phyloP scores from a whole-genome alignment of 495 filamentous ascomycete genomes.

The Talaromyces ruber region DNA sequence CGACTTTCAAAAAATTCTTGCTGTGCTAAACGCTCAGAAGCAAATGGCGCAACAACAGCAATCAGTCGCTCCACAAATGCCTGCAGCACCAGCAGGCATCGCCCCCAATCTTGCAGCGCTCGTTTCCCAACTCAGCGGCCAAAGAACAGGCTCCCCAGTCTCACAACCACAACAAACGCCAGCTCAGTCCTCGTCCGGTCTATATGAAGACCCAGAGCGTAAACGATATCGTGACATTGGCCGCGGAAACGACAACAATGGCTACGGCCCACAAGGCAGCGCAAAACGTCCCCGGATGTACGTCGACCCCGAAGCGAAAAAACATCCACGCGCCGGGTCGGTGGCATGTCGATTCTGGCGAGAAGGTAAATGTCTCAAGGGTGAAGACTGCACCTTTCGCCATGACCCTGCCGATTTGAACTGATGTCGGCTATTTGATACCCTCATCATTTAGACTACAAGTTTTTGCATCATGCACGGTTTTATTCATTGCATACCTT shows the following conservation, averaged over 20 bases:
- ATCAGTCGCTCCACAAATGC: conserved; percentile 17
- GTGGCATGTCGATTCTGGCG: conserved; percentile 69
- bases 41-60: conserved; percentile 22
- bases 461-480: background rate
- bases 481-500: background rate
- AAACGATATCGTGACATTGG: conserved; percentile 31
- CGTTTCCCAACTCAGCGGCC: conserved; percentile 37
- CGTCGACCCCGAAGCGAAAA: conserved; percentile 18
- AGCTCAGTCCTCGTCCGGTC: conserved; percentile 12
- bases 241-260: conserved; percentile 19
- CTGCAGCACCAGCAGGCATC: conserved; percentile 19
- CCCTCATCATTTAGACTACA: background rate
- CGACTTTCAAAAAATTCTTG: conserved; percentile 28
- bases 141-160: conserved; percentile 19
- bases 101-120: conserved; percentile 38
- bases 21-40: conserved; percentile 25
- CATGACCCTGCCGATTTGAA: conserved; percentile 37
- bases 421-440: background rate
- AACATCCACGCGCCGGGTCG: conserved; percentile 30
- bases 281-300: conserved; percentile 27
- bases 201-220: conserved; percentile 34
- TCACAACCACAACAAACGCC: conserved; percentile 15
- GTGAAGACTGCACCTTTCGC: conserved; percentile 75
- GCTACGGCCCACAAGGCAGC: conserved; percentile 21
- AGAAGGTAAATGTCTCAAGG: conserved; percentile 74